Evolutionary conservation across 2,329 filamentous ascomycete genomes (phyloP), one percentile per base, ranked within the genome.

Genomic region (Neofusicoccum kwambonambiense): DNA sequence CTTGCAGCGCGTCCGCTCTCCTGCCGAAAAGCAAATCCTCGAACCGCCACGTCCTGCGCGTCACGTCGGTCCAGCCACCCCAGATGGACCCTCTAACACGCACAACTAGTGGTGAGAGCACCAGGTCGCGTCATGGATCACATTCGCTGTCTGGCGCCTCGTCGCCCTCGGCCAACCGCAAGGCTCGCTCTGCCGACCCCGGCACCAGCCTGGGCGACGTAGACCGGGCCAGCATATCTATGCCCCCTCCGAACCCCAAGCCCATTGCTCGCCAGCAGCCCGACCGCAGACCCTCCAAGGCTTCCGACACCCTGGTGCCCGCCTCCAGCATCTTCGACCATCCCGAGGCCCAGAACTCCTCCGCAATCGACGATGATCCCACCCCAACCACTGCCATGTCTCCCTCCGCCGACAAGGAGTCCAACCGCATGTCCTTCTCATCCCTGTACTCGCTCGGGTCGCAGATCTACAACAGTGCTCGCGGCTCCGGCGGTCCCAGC

Each of bases 381-480:
- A 82, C 45, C 77, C 83, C 56, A 73, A 81, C 67, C 77, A 77
- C 54, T 72, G 79, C 45, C 79, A 79, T 61, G 79, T 81, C 19
- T 85, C 85, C 65, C 83, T 77, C 65, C 17, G 67, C 68, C 52
- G 75, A 77, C 54, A 63, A 67, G 37, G 80, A 89, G 44, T 81
- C 81, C 50, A 90, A 91, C 71, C 87, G 90, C 58, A 82, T 90
- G 73, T 93, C 90, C 27, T 84, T 89, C 66, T 91, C 89, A 7
- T 93, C 90, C 0, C 79, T 91, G 58, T 90, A 90, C 72, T 92
- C 90, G 37, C 78, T 90, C 27, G 85, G 86, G 50, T 90, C 89
- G 5, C 85, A 82, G 62, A 84, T 81, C 19, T 78, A 77, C 68
- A 76, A 76, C 64, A 84, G 83, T 80, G 71, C 82, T 79, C 68